Base-by-base conservation (phyloP, 2,329 filamentous ascomycete genomes). In the Venturia effusa region DNA sequence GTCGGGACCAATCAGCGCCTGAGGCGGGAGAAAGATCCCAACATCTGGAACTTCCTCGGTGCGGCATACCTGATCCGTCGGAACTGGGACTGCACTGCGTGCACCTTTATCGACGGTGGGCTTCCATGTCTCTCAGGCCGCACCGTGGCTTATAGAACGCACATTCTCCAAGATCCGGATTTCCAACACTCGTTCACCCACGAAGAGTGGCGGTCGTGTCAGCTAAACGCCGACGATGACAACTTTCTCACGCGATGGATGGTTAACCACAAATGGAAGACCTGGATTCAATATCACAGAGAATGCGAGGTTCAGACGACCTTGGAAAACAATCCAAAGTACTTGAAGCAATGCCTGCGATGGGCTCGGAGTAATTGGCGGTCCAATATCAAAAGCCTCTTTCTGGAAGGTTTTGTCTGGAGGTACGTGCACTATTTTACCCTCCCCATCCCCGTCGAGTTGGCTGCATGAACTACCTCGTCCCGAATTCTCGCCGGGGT, bases 331-430 rank as follows among this genome's bases (percentile, higher is more conserved):
- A 88, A 92, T 73, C 80, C 83, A 64, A 95, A 92, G 72, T 97
- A 96, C 72, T 80, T 97, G 67, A 93, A 90, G 73, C 93, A 97
- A 77, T 97, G 93, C 76, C 85, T 93, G 59, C 85, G 93, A 59
- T 97, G 93, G 93, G 92, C 94, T 54, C 87, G 93, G 71, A 97
- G 92, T 81, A 97, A 97, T 77, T 97, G 93, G 93, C 84, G 93
- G 73, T 96, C 92, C 80, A 97, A 97, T 76, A 87, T 91, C 76
- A 97, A 91, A 62, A 97, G 91, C 75, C 82, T 97, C 72, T 83
- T 93, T 68, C 84, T 85, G 67, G 93, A 97, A 77, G 81, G 88
- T 73, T 84, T 91, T 72, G 90, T 97, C 71, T 91, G 89, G 86
- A 86, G 78, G 92, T 96, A 83, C 87, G 91, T 86, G 37, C 64